phyloP scores from a whole-genome alignment of 148 eudicot genomes.

The Vaccinium macrocarpon region DNA sequence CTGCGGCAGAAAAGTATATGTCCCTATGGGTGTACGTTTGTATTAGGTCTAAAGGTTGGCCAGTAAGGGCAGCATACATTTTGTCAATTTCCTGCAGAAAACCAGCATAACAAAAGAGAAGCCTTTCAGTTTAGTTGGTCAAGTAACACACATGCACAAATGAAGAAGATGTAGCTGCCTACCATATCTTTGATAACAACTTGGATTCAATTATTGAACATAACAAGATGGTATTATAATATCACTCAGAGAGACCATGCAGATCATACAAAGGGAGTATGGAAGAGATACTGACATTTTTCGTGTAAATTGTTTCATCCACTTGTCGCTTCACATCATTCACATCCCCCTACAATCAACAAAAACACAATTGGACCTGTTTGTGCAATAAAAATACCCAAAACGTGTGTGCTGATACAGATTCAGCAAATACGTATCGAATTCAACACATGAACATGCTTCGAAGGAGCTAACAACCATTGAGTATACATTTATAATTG shows the following conservation, averaged over 20 bases:
- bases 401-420: not conserved
- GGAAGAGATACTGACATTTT: slow-evolving; percentile 63
- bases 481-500: not conserved
- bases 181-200: not conserved
- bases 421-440: not conserved
- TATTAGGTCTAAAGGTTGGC: slow-evolving; percentile 76
- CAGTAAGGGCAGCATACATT: slow-evolving; percentile 83
- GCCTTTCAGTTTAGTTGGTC: slow-evolving; percentile 1
- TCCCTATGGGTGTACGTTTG: slow-evolving; percentile 78
- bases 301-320: slow-evolving; percentile 76
- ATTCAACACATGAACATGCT: not conserved
- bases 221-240: not conserved
- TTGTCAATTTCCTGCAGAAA: slow-evolving; percentile 77
- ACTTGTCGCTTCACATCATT: slow-evolving; percentile 77
- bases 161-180: not conserved
- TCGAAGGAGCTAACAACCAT: not conserved
- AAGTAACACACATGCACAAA: not conserved
- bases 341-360: slow-evolving; percentile 63
- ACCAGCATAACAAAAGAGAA: not conserved
- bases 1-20: slow-evolving; percentile 72
- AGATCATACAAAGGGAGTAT: slow-evolving; percentile 4
- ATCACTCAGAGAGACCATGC: slow-evolving; percentile 2
- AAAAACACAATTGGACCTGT: slow-evolving; percentile 11
- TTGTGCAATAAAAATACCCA: not conserved
- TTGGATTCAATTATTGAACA: not conserved